Base-by-base conservation (phyloP, 495 filamentous ascomycete genomes). In the Daldinia caldariorum region DNA sequence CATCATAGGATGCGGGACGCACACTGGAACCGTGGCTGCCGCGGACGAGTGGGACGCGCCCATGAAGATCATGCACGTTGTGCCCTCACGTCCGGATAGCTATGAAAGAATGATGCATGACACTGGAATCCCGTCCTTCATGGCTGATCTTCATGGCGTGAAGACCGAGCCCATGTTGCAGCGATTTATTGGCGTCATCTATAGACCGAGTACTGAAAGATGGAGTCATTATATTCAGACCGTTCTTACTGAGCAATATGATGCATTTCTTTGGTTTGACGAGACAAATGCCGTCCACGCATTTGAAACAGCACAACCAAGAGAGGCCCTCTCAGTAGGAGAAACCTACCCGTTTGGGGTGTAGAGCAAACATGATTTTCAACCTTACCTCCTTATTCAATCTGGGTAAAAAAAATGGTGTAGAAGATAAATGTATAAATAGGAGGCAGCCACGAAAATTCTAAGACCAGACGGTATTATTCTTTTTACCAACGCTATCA, bases 331-430 rank as follows among this genome's bases (percentile, higher is more conserved):
- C 63, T 79, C 80, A 20, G 74, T 70, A 35, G 82, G 78, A 12
- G 85, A 86, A 61, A 87, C 85, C 0, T 87, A 85, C 77, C 85
- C 85, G 50, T 87, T 86, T 75, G 83, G 82, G 4, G 71, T 83
- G 47, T 87, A 49, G 34, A 9, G 3, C 18, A 37, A 51, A 54
- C 7, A 34, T 10, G 18, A 29, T 22, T 12, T 49, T 7, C 9
- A 31, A n/a, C 9, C 2, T 38, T 4, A n/a, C 12, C 8, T 35
- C 35, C 7, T 38, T 5, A 14, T 41, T 6, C 16, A 38, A 13
- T 38, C 9, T 20, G 39, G 34, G 7, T 37, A n/a, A 38, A 8
- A 12, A 7, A 7, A 7, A 9, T 26, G 26, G 26, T 26, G 18
- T 22, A 22, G 14, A 14, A 16, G n/a, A 6, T 6, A 53, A 0